phyloP scores from a whole-genome alignment of 345 rosid species.

The Atalantia buxifolia region DNA sequence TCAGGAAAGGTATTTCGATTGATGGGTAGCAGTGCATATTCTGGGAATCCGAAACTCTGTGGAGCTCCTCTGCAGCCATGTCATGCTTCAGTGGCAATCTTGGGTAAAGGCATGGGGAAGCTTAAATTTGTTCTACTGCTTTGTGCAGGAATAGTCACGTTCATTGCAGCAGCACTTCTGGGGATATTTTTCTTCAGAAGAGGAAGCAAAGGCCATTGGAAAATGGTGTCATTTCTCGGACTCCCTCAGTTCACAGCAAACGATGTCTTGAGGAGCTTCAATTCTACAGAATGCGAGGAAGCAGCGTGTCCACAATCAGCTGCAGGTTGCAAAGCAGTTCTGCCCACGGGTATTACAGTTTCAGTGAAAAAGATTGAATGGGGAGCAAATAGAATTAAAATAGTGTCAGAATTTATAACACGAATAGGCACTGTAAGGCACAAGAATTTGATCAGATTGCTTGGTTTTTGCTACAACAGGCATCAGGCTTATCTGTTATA shows the following conservation, averaged over 20 bases:
- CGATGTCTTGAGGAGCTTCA: constrained; percentile 70
- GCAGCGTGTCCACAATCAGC: constrained; percentile 30
- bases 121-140: constrained; percentile 51
- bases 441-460: constrained; percentile 67
- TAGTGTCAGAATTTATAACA: constrained; percentile 37
- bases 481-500: constrained; percentile 58
- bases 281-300: constrained; percentile 41
- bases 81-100: constrained; percentile 35
- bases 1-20: constrained; percentile 43
- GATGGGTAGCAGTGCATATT: constrained; percentile 63
- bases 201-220: constrained; percentile 65
- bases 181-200: constrained; percentile 49
- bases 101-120: constrained; percentile 53
- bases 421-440: constrained; percentile 78
- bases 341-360: constrained; percentile 91
- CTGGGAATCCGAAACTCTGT: constrained; percentile 70
- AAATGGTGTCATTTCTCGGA: constrained; percentile 69
- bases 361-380: constrained; percentile 60
- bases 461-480: constrained; percentile 84
- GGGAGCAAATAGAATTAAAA: constrained; percentile 40
- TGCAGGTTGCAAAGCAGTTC: constrained; percentile 59
- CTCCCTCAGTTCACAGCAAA: constrained; percentile 74
- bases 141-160: constrained; percentile 37
- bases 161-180: constrained; percentile 42
- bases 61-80: constrained; percentile 72